A percentile compares a stretch with the other conserved stretches of the same genome.
Conservation (phyloP, 805 yeast species). For the Barnettozyma populi region DNA sequence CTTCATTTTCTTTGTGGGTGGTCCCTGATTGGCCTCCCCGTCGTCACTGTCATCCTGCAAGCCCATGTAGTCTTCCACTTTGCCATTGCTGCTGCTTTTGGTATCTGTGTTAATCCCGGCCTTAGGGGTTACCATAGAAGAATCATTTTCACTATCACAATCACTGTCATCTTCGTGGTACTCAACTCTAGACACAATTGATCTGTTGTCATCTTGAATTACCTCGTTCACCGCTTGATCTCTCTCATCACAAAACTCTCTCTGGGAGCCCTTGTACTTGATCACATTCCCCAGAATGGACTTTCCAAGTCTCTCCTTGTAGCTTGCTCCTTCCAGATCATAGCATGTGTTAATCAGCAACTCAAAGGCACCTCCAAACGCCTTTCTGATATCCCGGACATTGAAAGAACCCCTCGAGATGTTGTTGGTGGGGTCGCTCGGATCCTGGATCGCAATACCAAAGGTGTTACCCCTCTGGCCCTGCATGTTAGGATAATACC, state of each 20-base stretch:
- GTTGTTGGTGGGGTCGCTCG: conserved; percentile 78
- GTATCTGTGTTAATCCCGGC: neutral
- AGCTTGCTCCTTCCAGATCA: conserved; percentile 59
- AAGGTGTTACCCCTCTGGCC: conserved; percentile 45
- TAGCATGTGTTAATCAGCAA: conserved; percentile 69
- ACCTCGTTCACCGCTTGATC: conserved; percentile 58
- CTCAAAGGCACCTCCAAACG: conserved; percentile 86
- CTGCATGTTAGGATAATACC: conserved; percentile 45
- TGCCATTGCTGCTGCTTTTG: neutral
- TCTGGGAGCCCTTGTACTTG: conserved; percentile 62
- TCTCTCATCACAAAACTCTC: conserved; percentile 78
- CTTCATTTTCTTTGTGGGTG: conserved; percentile 6
- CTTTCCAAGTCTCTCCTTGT: conserved; percentile 60
- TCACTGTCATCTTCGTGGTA: conserved; percentile 14
- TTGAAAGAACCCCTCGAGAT: conserved; percentile 83
- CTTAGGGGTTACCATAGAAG: neutral
- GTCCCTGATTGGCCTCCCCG: conserved; percentile 18
- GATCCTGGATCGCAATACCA: conserved; percentile 79
- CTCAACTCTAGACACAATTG: conserved; percentile 11
- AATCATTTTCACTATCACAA: conserved; percentile 12
- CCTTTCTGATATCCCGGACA: conserved; percentile 69
- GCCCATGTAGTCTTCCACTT: conserved; percentile 25
- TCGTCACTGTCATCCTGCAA: conserved; percentile 23
- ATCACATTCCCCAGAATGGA: conserved; percentile 78
- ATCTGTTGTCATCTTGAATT: conserved; percentile 27